Evolutionary conservation across 2,329 filamentous ascomycete genomes (phyloP), one percentile per base, ranked within the genome.

Genomic region (Mycogone perniciosa): DNA sequence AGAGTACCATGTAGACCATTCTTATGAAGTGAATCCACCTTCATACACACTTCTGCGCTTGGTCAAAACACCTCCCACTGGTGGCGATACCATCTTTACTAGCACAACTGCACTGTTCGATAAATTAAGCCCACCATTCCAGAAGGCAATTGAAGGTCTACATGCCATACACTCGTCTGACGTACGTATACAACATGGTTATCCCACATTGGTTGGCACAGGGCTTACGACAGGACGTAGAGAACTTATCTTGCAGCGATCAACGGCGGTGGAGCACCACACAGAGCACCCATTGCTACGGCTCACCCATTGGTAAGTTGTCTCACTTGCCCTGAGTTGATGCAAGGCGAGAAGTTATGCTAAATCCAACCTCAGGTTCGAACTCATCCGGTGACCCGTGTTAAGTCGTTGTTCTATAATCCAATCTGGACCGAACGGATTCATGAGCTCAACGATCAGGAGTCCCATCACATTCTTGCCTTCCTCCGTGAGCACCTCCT

Each of bases 401-500:
- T 53, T 26, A 53, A 53, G 42, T 39, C 31, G 10, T 43, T 53
- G 20, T 50, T 50, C 6, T 53, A 53, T 31, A 53, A 53, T 38
- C 51, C 51, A 13, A 33, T 26, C 6, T 53, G 50, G n/a, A 31
- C 51, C 8, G 51, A 53, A 2, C 51, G 51, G 31, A 53, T 53
- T 29, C 40, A 53, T 11, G 51, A 50, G 37, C 47, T 53, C 31
- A 53, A 53, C 31, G 51, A 20, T 35, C 34, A 50, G 31, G 51
- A 53, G 30, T 53, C 51, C 13, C 47, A 53, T 7, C 37, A 53
- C 39, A 45, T 53, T n/a, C 47, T 53, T 29, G 51, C 51, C 13
- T 51, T 53, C 8, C 51, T 53, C 9, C 51, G 51, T 9, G 51
- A 53, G 37, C 51, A 53, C 31, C 51, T 53, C 31, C 40, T 49